These are phyloP conservation scores for Thalassiosira profunda DNA, from an alignment of 108 stramenopile species.

Conservation along the genomic window DNA sequence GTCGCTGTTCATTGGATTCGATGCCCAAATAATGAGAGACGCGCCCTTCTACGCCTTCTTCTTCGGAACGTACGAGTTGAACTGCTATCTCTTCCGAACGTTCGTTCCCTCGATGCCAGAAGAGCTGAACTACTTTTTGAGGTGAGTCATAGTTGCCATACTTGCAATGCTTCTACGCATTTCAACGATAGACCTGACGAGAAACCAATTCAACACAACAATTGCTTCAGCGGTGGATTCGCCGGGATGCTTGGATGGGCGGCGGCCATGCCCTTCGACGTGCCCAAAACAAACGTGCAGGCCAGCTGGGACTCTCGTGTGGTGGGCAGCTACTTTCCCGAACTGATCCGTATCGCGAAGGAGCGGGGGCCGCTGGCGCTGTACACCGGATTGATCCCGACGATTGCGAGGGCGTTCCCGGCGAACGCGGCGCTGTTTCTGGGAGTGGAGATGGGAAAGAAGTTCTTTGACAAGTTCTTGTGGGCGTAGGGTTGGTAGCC, in stretches of 20 bases:
- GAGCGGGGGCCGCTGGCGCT: conserved; percentile 77
- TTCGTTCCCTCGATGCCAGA: conserved; percentile 87
- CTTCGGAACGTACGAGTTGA: conserved; percentile 88
- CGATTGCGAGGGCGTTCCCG: conserved; percentile 88
- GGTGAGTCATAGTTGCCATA: neutral
- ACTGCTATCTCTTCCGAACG: conserved; percentile 81
- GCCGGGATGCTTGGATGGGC: conserved; percentile 92
- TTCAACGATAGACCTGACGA: neutral
- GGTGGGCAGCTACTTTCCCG: conserved; percentile 87
- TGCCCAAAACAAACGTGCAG: conserved; percentile 94
- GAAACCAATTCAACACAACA: too few species aligned
- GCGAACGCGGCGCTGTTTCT: conserved; percentile 94
- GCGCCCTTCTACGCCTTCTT: conserved; percentile 86
- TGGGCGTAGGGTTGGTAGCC: conserved; percentile 51
- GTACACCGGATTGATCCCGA: conserved; percentile 84
- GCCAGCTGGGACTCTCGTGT: conserved; percentile 85
- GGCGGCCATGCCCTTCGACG: conserved; percentile 93
- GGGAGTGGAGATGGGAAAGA: conserved; percentile 89
- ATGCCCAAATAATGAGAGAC: conserved; percentile 90
- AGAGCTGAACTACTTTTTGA: conserved; percentile 85
- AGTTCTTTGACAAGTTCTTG: conserved; percentile 79
- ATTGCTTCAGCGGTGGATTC: conserved; percentile 68
- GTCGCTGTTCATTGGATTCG: conserved; percentile 80
- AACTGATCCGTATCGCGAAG: conserved; percentile 67
- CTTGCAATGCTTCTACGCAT: neutral